Percentiles rank a stretch among this genome's conserved stretches.
Evolutionary conservation across 2,329 filamentous ascomycete species (phyloP).

Genomic region (Fusarium chuoi): DNA sequence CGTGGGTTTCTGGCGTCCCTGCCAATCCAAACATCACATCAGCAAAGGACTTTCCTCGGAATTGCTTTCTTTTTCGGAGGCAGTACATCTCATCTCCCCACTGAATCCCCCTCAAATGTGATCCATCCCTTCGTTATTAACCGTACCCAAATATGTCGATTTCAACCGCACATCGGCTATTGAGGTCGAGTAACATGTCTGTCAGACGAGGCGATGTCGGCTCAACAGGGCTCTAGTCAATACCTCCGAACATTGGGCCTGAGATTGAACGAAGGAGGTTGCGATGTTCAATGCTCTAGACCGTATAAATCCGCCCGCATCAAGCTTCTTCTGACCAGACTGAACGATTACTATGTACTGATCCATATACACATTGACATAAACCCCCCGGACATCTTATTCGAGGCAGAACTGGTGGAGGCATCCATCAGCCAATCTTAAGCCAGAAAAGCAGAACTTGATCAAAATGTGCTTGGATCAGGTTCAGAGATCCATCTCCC

Average conservation of each 20-base stretch:
- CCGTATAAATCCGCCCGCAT: neutral
- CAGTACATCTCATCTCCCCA: slow-evolving; percentile 2
- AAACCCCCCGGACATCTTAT: neutral
- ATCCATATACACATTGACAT: neutral
- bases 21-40: slow-evolving; percentile 1
- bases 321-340: neutral
- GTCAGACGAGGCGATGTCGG: slow-evolving; percentile 14
- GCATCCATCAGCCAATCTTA: neutral
- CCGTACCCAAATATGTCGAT: slow-evolving; percentile 1
- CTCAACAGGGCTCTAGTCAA: neutral
- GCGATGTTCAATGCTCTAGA: neutral
- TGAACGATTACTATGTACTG: neutral
- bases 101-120: slow-evolving; percentile 1
- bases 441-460: neutral
- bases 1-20: slow-evolving; percentile 10
- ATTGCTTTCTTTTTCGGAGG: slow-evolving; percentile 22
- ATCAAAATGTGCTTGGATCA: neutral
- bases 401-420: neutral
- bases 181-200: slow-evolving; percentile 4
- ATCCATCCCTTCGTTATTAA: slow-evolving; percentile 7
- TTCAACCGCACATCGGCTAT: slow-evolving; percentile 15
- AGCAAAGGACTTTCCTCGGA: slow-evolving; percentile 25
- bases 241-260: neutral
- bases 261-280: neutral
- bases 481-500: neutral